Percentiles rank a stretch among this genome's conserved stretches.
Evolutionary conservation across 495 filamentous ascomycete species (phyloP).

Genomic region (Amphirosellinia nigrospora): DNA sequence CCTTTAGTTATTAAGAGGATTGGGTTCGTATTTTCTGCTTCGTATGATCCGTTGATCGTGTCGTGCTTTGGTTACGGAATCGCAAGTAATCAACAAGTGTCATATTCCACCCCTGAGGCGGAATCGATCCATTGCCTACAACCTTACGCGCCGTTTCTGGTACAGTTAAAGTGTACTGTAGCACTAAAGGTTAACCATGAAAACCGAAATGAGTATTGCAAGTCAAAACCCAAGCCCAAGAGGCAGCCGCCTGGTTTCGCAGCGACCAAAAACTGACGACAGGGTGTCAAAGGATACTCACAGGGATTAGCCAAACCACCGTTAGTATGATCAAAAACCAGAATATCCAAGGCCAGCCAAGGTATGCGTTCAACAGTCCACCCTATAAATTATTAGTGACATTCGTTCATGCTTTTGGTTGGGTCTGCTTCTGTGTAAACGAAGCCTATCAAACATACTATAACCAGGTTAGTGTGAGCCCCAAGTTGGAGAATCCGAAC

Average conservation of each 20-base stretch:
- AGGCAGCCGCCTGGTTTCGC: background rate
- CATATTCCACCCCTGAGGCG: slow-evolving; percentile 61
- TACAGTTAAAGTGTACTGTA: slow-evolving; percentile 55
- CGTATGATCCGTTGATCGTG: slow-evolving; percentile 35
- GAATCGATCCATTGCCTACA: slow-evolving; percentile 72
- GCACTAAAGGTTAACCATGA: background rate
- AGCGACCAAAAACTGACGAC: background rate
- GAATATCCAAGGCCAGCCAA: slow-evolving; percentile 76
- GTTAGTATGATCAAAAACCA: slow-evolving; percentile 73
- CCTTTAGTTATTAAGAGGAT: slow-evolving; percentile 70
- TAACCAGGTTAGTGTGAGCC: background rate
- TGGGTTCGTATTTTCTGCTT: slow-evolving; percentile 63
- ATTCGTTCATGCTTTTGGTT: background rate
- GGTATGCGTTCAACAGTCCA: slow-evolving; percentile 28
- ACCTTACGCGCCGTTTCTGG: slow-evolving; percentile 75
- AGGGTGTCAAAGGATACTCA: background rate
- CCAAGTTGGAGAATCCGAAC: background rate
- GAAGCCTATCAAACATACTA: slow-evolving; percentile 20
- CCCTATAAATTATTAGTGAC: slow-evolving; percentile 13
- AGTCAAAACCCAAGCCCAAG: background rate
- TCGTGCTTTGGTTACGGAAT: slow-evolving; percentile 39
- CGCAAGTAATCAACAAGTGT: slow-evolving; percentile 51
- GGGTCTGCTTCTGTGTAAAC: background rate
- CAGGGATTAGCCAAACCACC: slow-evolving; percentile 55
- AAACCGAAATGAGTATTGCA: background rate